phyloP scores from a whole-genome alignment of 805 yeast species.

The Candida broadrunensis region DNA sequence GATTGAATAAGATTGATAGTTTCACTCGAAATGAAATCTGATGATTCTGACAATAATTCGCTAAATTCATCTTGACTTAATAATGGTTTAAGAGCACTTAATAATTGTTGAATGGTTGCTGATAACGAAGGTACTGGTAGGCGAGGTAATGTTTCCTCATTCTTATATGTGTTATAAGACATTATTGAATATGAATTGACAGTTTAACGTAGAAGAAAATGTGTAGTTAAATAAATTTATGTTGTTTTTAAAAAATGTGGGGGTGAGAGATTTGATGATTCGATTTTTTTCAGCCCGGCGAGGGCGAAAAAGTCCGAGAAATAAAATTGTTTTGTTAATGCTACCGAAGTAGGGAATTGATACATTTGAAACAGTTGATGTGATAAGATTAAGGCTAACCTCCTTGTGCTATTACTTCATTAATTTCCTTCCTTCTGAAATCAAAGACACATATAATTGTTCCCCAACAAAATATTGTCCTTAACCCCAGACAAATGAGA shows the following conservation, averaged over 20 bases:
- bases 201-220: no score
- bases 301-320: neutral
- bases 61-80: constrained; percentile 50
- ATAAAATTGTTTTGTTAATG: no score
- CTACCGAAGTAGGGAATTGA: no score
- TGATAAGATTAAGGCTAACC: no score
- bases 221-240: no score
- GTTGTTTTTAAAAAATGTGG: neutral
- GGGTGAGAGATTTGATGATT: neutral
- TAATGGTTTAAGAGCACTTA: constrained; percentile 59
- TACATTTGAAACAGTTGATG: no score
- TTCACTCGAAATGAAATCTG: constrained; percentile 42
- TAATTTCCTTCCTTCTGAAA: no score
- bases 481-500: no score
- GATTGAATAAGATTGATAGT: constrained; percentile 47
- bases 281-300: neutral
- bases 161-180: constrained; percentile 26
- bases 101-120: constrained; percentile 50
- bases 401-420: no score
- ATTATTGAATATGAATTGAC: neutral
- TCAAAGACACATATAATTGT: no score
- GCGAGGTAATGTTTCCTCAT: constrained; percentile 47
- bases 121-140: constrained; percentile 61
- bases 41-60: constrained; percentile 41
- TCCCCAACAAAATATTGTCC: no score